These are phyloP conservation scores for Garcia nutans DNA, from an alignment of 345 rosid species.

Conservation along the genomic window DNA sequence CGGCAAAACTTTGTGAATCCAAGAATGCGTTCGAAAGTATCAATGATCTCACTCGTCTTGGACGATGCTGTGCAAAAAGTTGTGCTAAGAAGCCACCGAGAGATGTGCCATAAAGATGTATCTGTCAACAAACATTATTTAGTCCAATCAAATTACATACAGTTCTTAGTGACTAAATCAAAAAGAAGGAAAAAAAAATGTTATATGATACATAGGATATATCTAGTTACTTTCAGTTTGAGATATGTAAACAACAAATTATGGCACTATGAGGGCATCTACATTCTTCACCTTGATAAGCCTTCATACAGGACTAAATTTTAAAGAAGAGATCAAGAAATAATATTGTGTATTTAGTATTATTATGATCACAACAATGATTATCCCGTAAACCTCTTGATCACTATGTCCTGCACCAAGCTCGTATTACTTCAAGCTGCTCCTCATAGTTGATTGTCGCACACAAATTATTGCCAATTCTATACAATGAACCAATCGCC, in stretches of 20 bases:
- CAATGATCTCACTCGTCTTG: constrained; percentile 90
- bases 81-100: constrained; percentile 99
- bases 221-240: neutral
- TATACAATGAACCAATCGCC: neutral
- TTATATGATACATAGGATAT: neutral
- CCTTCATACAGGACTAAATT: neutral
- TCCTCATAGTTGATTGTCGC: neutral
- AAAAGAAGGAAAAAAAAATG: constrained; percentile 1
- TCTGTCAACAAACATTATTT: constrained; percentile 45
- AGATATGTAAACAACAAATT: neutral
- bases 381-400: constrained; percentile 1
- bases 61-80: constrained; percentile 96
- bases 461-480: neutral
- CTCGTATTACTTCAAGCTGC: neutral
- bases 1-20: constrained; percentile 77
- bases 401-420: neutral
- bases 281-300: neutral
- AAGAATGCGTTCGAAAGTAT: constrained; percentile 85
- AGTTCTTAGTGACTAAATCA: neutral
- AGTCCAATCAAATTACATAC: constrained; percentile 21
- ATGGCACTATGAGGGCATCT: neutral
- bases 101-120: constrained; percentile 95
- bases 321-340: constrained; percentile 4
- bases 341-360: neutral
- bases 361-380: neutral